Evolutionary conservation across 768 basidiomycete species (phyloP), one percentile per base, ranked within the genome.

Genomic region (Macrolepiota dolichaula): DNA sequence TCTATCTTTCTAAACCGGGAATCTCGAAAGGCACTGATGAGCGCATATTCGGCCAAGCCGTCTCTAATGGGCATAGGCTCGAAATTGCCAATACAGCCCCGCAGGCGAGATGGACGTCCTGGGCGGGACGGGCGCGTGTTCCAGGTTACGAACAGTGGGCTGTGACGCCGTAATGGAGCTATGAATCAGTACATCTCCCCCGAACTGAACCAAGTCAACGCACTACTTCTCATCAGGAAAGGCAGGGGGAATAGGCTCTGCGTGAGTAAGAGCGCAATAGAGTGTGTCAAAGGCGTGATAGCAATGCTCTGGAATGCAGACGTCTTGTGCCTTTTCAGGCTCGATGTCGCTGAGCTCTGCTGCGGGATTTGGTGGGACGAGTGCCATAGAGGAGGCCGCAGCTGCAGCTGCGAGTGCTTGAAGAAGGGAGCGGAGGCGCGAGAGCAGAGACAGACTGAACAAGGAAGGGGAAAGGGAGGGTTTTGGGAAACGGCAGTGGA

Each of bases 81-180:
- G 68, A 99, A 99, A 73, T 85, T 94, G 68, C 96, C 96, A 67
- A 99, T 98, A 76, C 96, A 99, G 51, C 96, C 96, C 55, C 96
- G 79, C 63, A 99, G 78, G 61, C 84, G 80, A 49, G 85, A 79
- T 22, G 82, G 71, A 61, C 84, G 82, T 35, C 85, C 86, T 19
- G 84, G 76, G 59, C 83, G 85, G 60, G 79, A 80, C 35, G 84
- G 79, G 62, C 82, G 83, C 49, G 85, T 88, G 74, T 94, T 95
- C 96, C 96, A 99, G 5, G 96, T 98, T 35, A 98, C 94, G 73
- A 99, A 99, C 58, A 99, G 79, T 12, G 96, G 94, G 74, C 94
- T 94, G 64, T 47, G 37, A 52, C 35, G 47, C 15, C 38, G 24
- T 42, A 42, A 53, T 35, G 44, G 61, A 27, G 40, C 55, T 47